A percentile compares a stretch with the other conserved stretches of the same genome.
phyloP scores from a whole-genome alignment of 2,329 filamentous ascomycete genomes.

The Penicillium sp. region DNA sequence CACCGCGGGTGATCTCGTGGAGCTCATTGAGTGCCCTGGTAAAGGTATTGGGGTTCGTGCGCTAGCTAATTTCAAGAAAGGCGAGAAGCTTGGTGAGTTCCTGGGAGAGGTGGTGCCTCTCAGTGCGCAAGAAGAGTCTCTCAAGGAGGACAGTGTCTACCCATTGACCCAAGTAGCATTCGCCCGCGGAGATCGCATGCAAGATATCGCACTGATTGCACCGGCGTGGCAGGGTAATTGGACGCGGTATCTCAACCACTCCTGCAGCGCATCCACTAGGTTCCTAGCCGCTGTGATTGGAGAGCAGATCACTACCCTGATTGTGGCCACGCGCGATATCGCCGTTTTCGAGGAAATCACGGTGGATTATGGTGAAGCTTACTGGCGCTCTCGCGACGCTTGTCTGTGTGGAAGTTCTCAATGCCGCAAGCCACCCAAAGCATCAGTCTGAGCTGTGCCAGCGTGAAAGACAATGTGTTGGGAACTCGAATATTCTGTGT shows the following conservation, averaged over 20 bases:
- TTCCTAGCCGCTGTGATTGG: slow-evolving; percentile 25
- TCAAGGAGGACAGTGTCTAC: slow-evolving; percentile 17
- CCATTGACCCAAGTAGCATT: slow-evolving; percentile 11
- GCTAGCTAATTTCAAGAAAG: slow-evolving; percentile 24
- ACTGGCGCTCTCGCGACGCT: slow-evolving; percentile 21
- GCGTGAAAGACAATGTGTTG: too few species aligned
- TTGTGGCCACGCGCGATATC: slow-evolving; percentile 28
- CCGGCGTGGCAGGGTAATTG: slow-evolving; percentile 31
- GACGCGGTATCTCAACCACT: slow-evolving; percentile 39
- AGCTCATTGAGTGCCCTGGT: slow-evolving; percentile 29
- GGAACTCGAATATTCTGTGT: too few species aligned
- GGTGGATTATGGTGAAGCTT: slow-evolving; percentile 30
- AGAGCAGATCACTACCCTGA: slow-evolving; percentile 15
- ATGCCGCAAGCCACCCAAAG: too few species aligned
- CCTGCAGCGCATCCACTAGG: slow-evolving; percentile 27
- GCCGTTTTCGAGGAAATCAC: slow-evolving; percentile 35
- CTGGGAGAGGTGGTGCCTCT: slow-evolving; percentile 22
- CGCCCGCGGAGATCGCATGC: not conserved
- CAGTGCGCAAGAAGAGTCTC: not conserved
- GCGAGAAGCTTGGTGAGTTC: slow-evolving; percentile 27
- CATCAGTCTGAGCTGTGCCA: too few species aligned
- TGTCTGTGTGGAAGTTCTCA: slow-evolving; percentile 1
- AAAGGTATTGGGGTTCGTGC: slow-evolving; percentile 34
- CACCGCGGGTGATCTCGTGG: slow-evolving; percentile 25
- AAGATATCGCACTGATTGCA: slow-evolving; percentile 12